Evolutionary conservation across 2,329 filamentous ascomycete genomes (phyloP), one percentile per base, ranked within the genome.

Genomic region (Scedosporium dehoogii): DNA sequence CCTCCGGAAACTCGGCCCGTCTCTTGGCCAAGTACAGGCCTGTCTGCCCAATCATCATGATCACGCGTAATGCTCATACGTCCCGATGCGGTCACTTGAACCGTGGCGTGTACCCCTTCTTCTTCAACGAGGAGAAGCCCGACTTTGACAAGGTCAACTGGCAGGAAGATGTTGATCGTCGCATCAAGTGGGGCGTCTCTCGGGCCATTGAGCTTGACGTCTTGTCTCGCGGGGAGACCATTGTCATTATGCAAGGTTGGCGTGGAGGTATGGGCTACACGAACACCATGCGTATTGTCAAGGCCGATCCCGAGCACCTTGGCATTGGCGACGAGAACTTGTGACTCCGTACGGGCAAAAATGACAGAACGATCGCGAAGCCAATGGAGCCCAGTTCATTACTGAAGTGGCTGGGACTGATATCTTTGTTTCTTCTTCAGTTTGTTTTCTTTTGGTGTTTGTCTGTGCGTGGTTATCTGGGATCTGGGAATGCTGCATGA

Each of bases 21-120:
- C 87, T 97, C 66, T 83, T 97, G 68, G 96, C 93, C 81, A 99
- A 99, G 83, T 99, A 97, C 82, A 90, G 94, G 73, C 94, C 94
- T 60, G 92, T 97, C 67, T 97, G 93, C 85, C 94, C 94, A 70
- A 97, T 99, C 80, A 93, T 99, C 83, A 97, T 97, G 93, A 90
- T 99, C 67, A 96, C 93, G 67, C 89, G 94, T 71, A 96, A 89
- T 75, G 79, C 86, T 58, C 86, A 84, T 67, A 91, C 94, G 60
- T 89, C 92, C 64, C 85, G 94, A 78, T 97, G 94, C 78, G 89
- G 87, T 68, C 94, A 99, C 77, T 79, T 99, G 75, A 97, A 97
- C 81, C 93, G 94, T 73, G 94, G 94, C 70, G 93, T 99, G 66
- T 99, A 97, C 75, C 94, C 94, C 64, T 99, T 99, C 89, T 83